phyloP scores from a whole-genome alignment of 2,329 filamentous ascomycete genomes.

The Endocalyx cinctus region DNA sequence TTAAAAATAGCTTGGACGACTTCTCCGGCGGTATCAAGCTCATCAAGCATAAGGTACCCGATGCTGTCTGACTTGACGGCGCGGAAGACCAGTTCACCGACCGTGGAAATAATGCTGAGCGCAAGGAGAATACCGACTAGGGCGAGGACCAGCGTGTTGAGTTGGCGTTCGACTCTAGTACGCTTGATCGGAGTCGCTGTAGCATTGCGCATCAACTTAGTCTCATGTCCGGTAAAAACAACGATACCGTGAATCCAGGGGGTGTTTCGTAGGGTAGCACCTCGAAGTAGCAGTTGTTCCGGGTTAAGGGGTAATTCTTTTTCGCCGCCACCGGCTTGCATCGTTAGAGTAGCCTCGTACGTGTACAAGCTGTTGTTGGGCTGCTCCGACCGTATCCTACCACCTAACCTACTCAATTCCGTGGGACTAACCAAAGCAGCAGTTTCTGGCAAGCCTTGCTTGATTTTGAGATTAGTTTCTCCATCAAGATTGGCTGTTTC shows the following conservation, averaged over 20 bases:
- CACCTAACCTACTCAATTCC: slow-evolving; percentile 80
- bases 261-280: slow-evolving; percentile 90
- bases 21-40: slow-evolving; percentile 47
- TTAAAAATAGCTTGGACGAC: slow-evolving; percentile 80
- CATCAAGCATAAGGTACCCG: slow-evolving; percentile 65
- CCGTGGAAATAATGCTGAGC: slow-evolving; percentile 83
- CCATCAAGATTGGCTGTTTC: slow-evolving; percentile 97
- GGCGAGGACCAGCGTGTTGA: slow-evolving; percentile 90
- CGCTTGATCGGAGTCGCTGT: slow-evolving; percentile 97
- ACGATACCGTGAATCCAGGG: slow-evolving; percentile 96
- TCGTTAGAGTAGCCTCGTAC: slow-evolving; percentile 91
- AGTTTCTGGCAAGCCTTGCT: slow-evolving; percentile 93
- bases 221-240: slow-evolving; percentile 96
- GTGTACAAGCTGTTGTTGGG: slow-evolving; percentile 98
- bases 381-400: slow-evolving; percentile 87
- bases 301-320: slow-evolving; percentile 87
- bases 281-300: slow-evolving; percentile 87
- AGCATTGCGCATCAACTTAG: slow-evolving; percentile 97
- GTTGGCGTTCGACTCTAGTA: slow-evolving; percentile 88
- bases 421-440: slow-evolving; percentile 78
- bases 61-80: slow-evolving; percentile 59
- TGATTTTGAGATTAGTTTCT: slow-evolving; percentile 98
- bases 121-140: slow-evolving; percentile 78
- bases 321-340: slow-evolving; percentile 85
- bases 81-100: slow-evolving; percentile 82